A percentile compares a stretch with the other conserved stretches of the same genome.
phyloP scores from a whole-genome alignment of 2,329 filamentous ascomycete genomes.

The Aspergillus ustus region DNA sequence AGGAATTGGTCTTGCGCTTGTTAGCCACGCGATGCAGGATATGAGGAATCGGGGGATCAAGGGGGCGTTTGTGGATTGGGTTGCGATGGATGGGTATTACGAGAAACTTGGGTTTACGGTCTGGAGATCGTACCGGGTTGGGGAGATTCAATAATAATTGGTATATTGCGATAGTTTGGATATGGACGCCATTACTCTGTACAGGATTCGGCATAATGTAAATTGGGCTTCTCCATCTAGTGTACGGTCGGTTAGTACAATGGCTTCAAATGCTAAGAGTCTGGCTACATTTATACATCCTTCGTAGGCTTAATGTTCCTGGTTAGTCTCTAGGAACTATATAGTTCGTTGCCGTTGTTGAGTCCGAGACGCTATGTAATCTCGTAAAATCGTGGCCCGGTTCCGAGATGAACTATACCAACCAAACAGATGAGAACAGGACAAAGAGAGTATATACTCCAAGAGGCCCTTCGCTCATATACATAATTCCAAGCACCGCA shows the following conservation, averaged over 20 bases:
- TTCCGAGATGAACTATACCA: not conserved
- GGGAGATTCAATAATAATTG: constrained; percentile 23
- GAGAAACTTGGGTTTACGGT: constrained; percentile 49
- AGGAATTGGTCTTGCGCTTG: constrained; percentile 48
- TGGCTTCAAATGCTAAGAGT: too few relatives aligned
- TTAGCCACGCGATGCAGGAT: constrained; percentile 50
- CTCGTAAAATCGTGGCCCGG: not conserved
- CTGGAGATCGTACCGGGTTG: constrained; percentile 46
- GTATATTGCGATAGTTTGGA: not conserved
- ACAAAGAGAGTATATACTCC: too few relatives aligned
- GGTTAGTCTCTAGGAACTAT: not conserved
- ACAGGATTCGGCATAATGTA: not conserved
- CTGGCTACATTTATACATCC: too few relatives aligned
- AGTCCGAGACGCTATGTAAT: constrained; percentile 1
- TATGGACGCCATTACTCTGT: not conserved
- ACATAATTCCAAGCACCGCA: too few relatives aligned
- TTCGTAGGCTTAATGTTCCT: not conserved
- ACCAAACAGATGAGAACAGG: not conserved
- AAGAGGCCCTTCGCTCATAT: too few relatives aligned
- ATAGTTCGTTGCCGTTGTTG: not conserved
- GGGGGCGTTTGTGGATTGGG: constrained; percentile 52
- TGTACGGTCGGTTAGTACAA: too few relatives aligned
- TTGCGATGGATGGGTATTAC: constrained; percentile 50
- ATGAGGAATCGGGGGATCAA: constrained; percentile 49
- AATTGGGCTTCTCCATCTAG: not conserved